A percentile compares a stretch with the other conserved stretches of the same genome.
These are phyloP conservation scores for Selaginella tamariscina DNA, from an alignment of 75 land plant species.

Conservation along the genomic window DNA sequence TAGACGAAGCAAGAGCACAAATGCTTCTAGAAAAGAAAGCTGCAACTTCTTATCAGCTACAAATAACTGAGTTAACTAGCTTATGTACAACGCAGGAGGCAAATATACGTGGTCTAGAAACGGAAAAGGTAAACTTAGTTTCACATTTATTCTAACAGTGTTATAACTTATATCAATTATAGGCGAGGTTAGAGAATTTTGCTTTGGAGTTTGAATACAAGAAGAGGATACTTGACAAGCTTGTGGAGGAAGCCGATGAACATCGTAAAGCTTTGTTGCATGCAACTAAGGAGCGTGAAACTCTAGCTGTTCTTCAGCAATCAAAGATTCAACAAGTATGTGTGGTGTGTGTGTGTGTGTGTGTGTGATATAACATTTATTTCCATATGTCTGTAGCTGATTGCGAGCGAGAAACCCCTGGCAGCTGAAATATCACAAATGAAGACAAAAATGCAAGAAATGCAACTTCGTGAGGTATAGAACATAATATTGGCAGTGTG, in stretches of 20 bases:
- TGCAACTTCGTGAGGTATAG: constrained; percentile 17
- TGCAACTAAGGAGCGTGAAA: constrained; percentile 7
- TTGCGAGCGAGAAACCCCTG: constrained; percentile 11
- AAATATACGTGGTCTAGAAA: neutral
- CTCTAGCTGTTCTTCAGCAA: neutral
- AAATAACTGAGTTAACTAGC: neutral
- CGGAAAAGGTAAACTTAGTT: too few species aligned
- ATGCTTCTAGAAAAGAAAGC: neutral
- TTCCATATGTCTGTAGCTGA: constrained; percentile 2
- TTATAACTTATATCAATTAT: too few species aligned
- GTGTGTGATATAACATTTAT: neutral
- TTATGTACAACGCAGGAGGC: neutral
- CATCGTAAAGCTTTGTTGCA: constrained; percentile 2
- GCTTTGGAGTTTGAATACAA: constrained; percentile 14
- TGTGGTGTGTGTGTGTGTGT: neutral
- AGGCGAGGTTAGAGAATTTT: constrained; percentile 12
- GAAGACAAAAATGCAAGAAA: constrained; percentile 6
- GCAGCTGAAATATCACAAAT: constrained; percentile 1
- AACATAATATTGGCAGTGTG: too few species aligned
- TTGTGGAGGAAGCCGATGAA: constrained; percentile 16
- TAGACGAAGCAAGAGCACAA: neutral
- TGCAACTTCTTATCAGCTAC: constrained; percentile 1
- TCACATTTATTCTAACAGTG: too few species aligned
- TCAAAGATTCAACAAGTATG: constrained; percentile 16
- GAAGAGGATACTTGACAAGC: neutral